Evolutionary conservation across 176 grass and related monocot species (phyloP).

Genomic region (Rhipidocladum racemiflorum): DNA sequence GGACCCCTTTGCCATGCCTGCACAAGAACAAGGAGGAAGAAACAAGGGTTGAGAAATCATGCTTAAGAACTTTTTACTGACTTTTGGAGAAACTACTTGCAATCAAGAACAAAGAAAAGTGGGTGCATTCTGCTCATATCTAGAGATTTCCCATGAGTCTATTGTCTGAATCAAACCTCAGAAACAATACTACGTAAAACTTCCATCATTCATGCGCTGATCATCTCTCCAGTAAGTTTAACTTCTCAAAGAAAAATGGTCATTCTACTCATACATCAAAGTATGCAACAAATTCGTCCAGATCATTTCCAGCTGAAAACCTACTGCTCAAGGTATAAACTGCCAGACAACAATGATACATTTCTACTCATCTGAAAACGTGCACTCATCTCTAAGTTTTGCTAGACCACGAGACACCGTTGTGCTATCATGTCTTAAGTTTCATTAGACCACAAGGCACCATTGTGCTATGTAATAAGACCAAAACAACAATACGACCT

Average conservation of each 20-base stretch:
- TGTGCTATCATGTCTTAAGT: background rate
- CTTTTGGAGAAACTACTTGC: background rate
- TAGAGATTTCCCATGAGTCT: background rate
- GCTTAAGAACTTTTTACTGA: conserved; percentile 14
- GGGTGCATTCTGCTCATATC: background rate
- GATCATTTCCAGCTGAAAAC: background rate
- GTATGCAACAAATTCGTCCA: background rate
- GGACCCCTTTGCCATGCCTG: conserved; percentile 43
- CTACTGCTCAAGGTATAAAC: background rate
- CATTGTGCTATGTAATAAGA: background rate
- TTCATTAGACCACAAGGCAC: background rate
- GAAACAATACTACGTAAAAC: background rate
- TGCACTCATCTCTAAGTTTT: background rate
- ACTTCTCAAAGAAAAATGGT: background rate
- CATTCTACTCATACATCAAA: background rate
- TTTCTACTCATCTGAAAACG: background rate
- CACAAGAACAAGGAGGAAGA: conserved; percentile 32
- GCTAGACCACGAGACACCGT: background rate
- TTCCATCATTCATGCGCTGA: background rate
- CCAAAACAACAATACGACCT: background rate
- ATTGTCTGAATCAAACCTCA: background rate
- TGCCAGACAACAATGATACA: background rate
- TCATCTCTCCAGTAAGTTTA: background rate
- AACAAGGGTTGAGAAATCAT: conserved; percentile 30
- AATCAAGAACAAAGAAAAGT: conserved; percentile 8